Base-by-base conservation (phyloP, 2,329 filamentous ascomycete species). In the Hypoxylon sp. region DNA sequence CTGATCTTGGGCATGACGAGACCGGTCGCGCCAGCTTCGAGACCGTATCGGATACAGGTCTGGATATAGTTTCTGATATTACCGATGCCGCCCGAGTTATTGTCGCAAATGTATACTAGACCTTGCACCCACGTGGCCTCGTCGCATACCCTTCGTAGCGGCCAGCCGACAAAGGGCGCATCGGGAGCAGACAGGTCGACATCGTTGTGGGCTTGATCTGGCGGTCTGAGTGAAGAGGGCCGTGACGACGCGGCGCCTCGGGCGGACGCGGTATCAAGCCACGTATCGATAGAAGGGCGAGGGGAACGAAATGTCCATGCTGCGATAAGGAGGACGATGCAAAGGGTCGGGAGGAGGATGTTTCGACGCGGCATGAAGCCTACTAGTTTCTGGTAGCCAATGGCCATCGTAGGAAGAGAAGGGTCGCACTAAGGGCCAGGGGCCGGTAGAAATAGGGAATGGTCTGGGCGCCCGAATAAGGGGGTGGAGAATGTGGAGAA, bases 41-140 rank as follows among this genome's bases (percentile, higher is more conserved):
- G 79, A 16, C 79, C 81, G 65, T 85, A 85, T 19, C 83, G 80
- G 21, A 85, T 63, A 59, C 82, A 85, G 7, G 82, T 84, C 56
- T 84, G 77, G 46, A 84, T 82, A 70, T 82, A 84, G 70, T 83
- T 84, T 56, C 83, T 77, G 34, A 84, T 83, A 62, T 84, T 85
- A 19, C 83, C 82, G 50, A 84, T 81, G 25, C 83, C 83, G 2
- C 83, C 83, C 2, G 81, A 81, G 70, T 84, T 85, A 72, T 84
- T 83, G 71, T 83, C 82, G 75, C 83, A 85, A 19, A 82, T 73
- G 60, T 81, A 84, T 9, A 83, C 75, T 25, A 84, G 68, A 1
- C 81, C 81, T 0, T 80, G 76, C 0, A 77, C 76, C 78, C 78
- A 82, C 0, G 61, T 71, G 1, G 80, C 76, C 66, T 84, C 82